These are phyloP conservation scores for Omphalea diandra DNA, from an alignment of 441 rosid species.

Conservation along the genomic window DNA sequence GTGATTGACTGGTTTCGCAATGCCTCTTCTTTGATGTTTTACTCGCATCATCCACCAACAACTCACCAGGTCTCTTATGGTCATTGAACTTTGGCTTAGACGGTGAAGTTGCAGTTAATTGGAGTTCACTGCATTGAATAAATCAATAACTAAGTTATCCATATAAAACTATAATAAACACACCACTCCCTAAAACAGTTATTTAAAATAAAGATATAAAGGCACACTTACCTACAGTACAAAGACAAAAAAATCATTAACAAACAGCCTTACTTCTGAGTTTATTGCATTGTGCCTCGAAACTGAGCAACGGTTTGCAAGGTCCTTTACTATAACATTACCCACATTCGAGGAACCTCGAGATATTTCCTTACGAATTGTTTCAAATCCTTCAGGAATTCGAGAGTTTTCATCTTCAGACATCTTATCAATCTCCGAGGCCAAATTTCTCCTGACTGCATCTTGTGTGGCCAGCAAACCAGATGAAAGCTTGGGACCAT, in stretches of 20 bases:
- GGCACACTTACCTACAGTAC: conserved; percentile 61
- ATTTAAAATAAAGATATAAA: background rate
- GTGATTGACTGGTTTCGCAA: conserved; percentile 32
- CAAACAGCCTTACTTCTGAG: conserved; percentile 65
- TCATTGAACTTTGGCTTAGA: conserved; percentile 43
- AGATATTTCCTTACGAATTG: conserved; percentile 33
- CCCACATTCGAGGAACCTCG: conserved; percentile 36
- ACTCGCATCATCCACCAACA: conserved; percentile 37
- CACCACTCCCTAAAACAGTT: background rate
- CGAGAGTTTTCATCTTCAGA: conserved; percentile 31
- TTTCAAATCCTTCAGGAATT: conserved; percentile 29
- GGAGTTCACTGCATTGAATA: conserved; percentile 54
- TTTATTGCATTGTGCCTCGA: conserved; percentile 35
- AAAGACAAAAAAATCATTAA: conserved; percentile 79
- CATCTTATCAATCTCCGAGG: conserved; percentile 37
- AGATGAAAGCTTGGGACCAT: conserved; percentile 17
- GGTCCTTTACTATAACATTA: conserved; percentile 31
- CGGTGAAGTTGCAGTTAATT: conserved; percentile 46
- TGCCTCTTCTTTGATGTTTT: conserved; percentile 52
- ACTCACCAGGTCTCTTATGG: conserved; percentile 53
- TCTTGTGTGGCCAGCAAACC: conserved; percentile 35
- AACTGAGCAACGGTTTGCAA: conserved; percentile 24
- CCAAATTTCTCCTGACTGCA: conserved; percentile 47
- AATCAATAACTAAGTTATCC: background rate
- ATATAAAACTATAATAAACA: conserved; percentile 11